Conservation (phyloP, 1,139 yeast genomes). For the Pichia sp. region DNA sequence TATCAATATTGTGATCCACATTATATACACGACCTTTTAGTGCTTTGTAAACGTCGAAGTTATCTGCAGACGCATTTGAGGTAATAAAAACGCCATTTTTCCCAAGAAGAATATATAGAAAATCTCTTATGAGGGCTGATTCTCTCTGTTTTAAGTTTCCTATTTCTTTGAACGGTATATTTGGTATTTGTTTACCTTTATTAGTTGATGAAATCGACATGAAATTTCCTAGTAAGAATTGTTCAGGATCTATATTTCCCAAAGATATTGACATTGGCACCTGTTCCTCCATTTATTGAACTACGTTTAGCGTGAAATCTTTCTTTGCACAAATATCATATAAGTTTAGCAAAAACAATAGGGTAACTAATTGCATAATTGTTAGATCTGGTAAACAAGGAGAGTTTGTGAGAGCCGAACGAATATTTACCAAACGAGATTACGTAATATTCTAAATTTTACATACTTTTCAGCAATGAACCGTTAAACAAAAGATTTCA, state of each 20-base stretch:
- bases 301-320: background rate
- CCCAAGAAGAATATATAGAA: slow-evolving; percentile 64
- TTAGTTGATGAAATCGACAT: background rate
- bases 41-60: slow-evolving; percentile 31
- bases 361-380: too few species aligned
- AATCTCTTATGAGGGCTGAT: slow-evolving; percentile 62
- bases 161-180: background rate
- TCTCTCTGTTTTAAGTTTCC: slow-evolving; percentile 44
- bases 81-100: slow-evolving; percentile 74
- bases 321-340: background rate
- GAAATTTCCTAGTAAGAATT: slow-evolving; percentile 3
- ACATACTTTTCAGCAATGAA: too few species aligned
- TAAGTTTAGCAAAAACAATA: too few species aligned
- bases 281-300: background rate
- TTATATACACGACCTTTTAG: slow-evolving; percentile 70
- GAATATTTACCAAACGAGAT: too few species aligned
- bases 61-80: slow-evolving; percentile 56
- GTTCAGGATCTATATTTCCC: slow-evolving; percentile 4
- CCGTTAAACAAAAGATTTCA: too few species aligned
- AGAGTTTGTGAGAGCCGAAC: too few species aligned
- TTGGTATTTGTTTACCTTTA: background rate
- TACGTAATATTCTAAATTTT: too few species aligned
- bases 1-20: slow-evolving; percentile 65
- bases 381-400: too few species aligned
- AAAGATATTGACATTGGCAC: background rate